Evolutionary conservation across 306 rosid genomes (phyloP), one percentile per base, ranked within the genome.

Genomic region (Pachyrhizus erosus): DNA sequence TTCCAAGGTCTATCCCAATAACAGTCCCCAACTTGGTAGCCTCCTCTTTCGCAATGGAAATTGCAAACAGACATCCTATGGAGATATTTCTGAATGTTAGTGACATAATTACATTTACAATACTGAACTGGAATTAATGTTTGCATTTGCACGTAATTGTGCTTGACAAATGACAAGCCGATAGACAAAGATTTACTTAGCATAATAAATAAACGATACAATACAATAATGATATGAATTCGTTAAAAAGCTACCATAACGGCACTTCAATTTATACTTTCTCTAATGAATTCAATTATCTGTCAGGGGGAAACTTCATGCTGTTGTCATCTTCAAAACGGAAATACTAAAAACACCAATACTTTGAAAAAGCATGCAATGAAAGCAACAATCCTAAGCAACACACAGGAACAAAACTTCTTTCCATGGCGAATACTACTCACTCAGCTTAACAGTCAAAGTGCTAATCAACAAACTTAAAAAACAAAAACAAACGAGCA

Each of bases 1-100:
- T 37, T 34, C 99, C 99, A 83, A 96, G 94, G 27, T 96, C 99
- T 24, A 96, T 93, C 64, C 99, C 99, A 70, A 96, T 96, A 12
- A 96, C 99, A 0, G 99, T 96, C 42, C 98, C 99, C 75, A 96
- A 87, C 85, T 96, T 96, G 11, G 92, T 34, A 0, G 97, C 91
- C 79, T 96, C 99, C 88, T 95, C 99, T 82, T 91, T 95, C 0
- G 98, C 98, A 27, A 87, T 89, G 24, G 98, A 91, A 85, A 91
- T 86, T 51, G 96, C 97, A 75, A 89, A 93, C 7, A 95, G 66
- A 46, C 93, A 89, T 60, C 99, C 99, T 95, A 86, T 42, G 9
- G 26, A 15, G 3, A 55, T 61, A 6, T 9, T 55, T 7, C 24
- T 13, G 66, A 39, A 68, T 14, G 74, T 94, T 73, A 90, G 48